These are phyloP conservation scores for Melanogaster broomeanus DNA, from an alignment of 768 basidiomycete genomes.

Conservation along the genomic window DNA sequence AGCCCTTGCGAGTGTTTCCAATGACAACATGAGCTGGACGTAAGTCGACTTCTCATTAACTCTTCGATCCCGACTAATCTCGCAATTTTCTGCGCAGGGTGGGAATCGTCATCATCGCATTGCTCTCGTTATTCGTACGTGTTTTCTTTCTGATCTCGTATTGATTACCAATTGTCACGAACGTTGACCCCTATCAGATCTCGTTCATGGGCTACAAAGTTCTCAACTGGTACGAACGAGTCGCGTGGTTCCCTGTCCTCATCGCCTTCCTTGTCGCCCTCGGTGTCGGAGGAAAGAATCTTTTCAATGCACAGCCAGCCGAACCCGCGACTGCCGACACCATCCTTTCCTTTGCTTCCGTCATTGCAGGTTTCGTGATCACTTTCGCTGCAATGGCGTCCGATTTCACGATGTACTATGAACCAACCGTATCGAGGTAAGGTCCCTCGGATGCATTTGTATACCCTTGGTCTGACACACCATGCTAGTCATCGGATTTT, in stretches of 20 bases:
- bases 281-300: conserved; percentile 73
- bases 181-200: conserved; percentile 37
- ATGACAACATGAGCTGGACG: conserved; percentile 52
- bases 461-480: conserved; percentile 7
- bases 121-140: conserved; percentile 63
- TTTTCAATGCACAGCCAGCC: conserved; percentile 47
- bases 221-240: conserved; percentile 70
- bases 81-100: conserved; percentile 44
- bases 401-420: conserved; percentile 77
- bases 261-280: conserved; percentile 70
- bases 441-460: conserved; percentile 4
- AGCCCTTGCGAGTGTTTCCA: conserved; percentile 57
- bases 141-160: not conserved
- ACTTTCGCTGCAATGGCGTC: conserved; percentile 62
- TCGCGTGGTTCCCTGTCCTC: conserved; percentile 79
- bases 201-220: conserved; percentile 69
- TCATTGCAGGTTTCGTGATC: conserved; percentile 72
- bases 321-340: conserved; percentile 54
- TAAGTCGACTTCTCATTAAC: conserved; percentile 26
- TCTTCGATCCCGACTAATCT: conserved; percentile 7
- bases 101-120: conserved; percentile 77
- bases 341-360: conserved; percentile 67
- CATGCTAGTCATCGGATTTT: conserved; percentile 57
- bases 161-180: not conserved
- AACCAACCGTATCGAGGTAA: conserved; percentile 58